A percentile compares a stretch with the other conserved stretches of the same genome.
Evolutionary conservation across 352 stramenopile genomes (phyloP).

Genomic region (Aphanomyces stellatus): DNA sequence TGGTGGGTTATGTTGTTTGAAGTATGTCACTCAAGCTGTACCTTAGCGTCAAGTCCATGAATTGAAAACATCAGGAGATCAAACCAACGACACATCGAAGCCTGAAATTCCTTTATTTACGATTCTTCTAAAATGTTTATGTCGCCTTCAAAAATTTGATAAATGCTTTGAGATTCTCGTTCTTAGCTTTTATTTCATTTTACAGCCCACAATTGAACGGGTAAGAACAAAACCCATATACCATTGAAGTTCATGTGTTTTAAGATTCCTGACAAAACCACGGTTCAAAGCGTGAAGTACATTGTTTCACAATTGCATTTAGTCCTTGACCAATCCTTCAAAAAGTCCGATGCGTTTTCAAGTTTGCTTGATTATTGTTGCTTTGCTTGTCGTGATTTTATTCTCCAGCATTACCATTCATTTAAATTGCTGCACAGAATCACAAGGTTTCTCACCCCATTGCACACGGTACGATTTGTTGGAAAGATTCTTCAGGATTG

Average conservation of each 20-base stretch:
- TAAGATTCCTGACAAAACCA: not conserved
- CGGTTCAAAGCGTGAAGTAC: conserved; percentile 18
- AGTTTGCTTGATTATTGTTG: not conserved
- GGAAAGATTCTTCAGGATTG: conserved; percentile 5
- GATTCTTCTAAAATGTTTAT: conserved; percentile 6
- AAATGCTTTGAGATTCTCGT: conserved; percentile 14
- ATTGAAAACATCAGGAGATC: too few relatives aligned
- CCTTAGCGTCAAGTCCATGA: too few relatives aligned
- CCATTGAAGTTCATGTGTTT: not conserved
- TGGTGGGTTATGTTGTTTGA: too few relatives aligned
- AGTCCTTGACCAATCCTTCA: not conserved
- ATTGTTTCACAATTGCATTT: not conserved
- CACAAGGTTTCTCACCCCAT: not conserved
- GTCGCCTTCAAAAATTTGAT: not conserved
- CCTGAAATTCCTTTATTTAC: not conserved
- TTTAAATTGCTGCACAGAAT: not conserved
- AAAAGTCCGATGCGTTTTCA: not conserved
- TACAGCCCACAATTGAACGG: not conserved
- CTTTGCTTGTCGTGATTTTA: conserved; percentile 9
- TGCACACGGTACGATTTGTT: not conserved
- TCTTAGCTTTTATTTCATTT: not conserved
- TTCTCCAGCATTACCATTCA: conserved; percentile 9
- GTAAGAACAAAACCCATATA: not conserved
- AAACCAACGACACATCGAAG: too few relatives aligned
- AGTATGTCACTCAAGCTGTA: too few relatives aligned